phyloP scores from a whole-genome alignment of 345 rosid genomes.

The Syzygium jambos region DNA sequence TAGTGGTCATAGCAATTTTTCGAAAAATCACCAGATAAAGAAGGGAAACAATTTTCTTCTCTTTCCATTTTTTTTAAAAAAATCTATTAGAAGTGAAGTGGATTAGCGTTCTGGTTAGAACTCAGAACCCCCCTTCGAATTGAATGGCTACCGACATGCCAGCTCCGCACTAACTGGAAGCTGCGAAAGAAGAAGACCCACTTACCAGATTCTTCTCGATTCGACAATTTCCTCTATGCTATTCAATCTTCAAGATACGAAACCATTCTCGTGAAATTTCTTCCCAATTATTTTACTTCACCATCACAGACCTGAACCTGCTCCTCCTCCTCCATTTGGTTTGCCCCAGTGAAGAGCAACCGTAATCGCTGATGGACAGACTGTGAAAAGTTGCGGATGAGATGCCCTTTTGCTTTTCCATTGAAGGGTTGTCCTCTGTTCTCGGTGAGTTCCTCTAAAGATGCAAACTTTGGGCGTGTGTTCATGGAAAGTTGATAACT shows the following conservation, averaged over 20 bases:
- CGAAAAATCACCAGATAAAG: background rate
- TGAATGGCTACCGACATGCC: background rate
- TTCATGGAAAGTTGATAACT: conserved; percentile 41
- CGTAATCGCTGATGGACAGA: background rate
- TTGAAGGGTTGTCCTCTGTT: conserved; percentile 14
- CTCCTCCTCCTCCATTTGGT: background rate
- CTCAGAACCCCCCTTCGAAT: background rate
- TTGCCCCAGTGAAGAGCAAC: background rate
- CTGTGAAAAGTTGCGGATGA: background rate
- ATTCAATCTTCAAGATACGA: background rate
- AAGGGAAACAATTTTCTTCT: background rate
- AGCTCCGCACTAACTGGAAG: background rate
- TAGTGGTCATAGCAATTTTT: background rate
- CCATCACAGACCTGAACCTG: background rate
- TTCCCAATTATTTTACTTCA: background rate
- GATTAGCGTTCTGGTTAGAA: background rate
- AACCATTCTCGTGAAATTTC: background rate
- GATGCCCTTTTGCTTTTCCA: conserved; percentile 4
- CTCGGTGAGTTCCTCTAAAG: conserved; percentile 10
- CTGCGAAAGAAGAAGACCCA: background rate
- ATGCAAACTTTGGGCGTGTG: conserved; percentile 70
- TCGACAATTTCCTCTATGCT: background rate
- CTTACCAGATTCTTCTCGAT: background rate
- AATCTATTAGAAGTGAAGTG: background rate
- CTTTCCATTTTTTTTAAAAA: background rate